Base-by-base conservation (phyloP, 257 asterid species). In the Scutellaria baicalensis region DNA sequence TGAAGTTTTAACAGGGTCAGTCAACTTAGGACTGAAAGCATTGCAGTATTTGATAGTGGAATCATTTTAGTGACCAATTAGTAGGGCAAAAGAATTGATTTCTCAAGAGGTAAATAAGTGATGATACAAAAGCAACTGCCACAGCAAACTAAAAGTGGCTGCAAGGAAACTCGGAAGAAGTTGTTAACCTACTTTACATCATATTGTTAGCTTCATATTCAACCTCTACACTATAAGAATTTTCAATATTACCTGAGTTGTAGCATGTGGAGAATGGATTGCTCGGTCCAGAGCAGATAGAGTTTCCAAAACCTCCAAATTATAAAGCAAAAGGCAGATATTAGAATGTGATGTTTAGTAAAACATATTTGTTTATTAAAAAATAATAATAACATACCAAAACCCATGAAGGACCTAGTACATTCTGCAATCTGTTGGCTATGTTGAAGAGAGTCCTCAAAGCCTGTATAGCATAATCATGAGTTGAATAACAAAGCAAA, bases 391-490 rank as follows among this genome's bases (percentile, higher is more conserved):
- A 49, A 76, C 95, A 45, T 86, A 90, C 99, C 96, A 93, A 84
- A 81, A 92, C 97, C 99, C 99, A 93, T 59, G 99, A 93, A 71
- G 96, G 92, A 69, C 99, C 99, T 86, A 93, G 77, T 58, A 93
- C 91, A 72, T 93, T 93, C 75, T 93, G 97, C 67, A 93, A 80
- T 64, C 99, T 88, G 84, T 93, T 94, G 70, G 99, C 90, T 77
- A 93, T 84, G 76, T 93, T 93, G 81, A 93, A 93, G 76, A 93
- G 99, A 70, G 99, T 93, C 84, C 99, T 82, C 71, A 93, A 75
- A 68, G 99, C 97, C 99, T 93, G 87, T 48, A 69, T 21, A 72
- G 44, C 39, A 69, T 14, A 45, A 45, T 20, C 54, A 74, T 59
- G 61, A 75, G 68, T 47, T 21, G 5, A 44, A 70, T 57, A 73